Base-by-base conservation (phyloP, 805 yeast species). In the Jamesozyma rosinii region DNA sequence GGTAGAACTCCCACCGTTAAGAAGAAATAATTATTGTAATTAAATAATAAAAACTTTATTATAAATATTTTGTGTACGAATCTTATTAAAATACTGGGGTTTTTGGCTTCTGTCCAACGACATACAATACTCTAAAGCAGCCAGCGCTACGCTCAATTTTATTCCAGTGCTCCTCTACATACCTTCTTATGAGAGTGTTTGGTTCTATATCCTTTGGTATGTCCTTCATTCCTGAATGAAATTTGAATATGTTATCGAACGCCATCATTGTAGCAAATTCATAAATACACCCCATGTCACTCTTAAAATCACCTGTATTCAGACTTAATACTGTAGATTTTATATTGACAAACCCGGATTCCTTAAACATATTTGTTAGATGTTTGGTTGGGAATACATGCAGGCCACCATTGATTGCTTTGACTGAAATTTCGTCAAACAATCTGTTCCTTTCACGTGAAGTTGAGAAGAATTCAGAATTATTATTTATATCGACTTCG, bases 21-120 rank as follows among this genome's bases (percentile, higher is more conserved):
- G 31, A 45, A 43, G 32, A n/a, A 24, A 4, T 11, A n/a, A 32
- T 30, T 30, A 30, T 30, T 13, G 33, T 9, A 9, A 27, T 27
- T 27, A 9, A 27, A 13, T 9, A 9, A 27, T 27, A 13, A 27
- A 27, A 9, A 9, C 9, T 27, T 27, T 9, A 27, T 9, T 9
- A 27, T 9, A 27, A 27, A 13, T 27, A 13, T 27, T 27, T 27
- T 27, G 9, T 32, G 15, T 10, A 32, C 17, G 4, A 15, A 11
- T 32, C 17, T 32, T 9, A 32, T 32, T 32, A 32, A 32, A 32
- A n/a, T 32, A 32, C 18, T 4, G 26, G 18, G 35, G 40, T 39
- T 17, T 45, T 44, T 9, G 64, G 60, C 36, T 59, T 61, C 42
- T 56, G 61, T 11, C 60, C 64, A 19, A 57, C 56, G 2, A 59